Evolutionary conservation across 2,329 filamentous ascomycete genomes (phyloP).

Genomic region (Colletotrichum sp.): DNA sequence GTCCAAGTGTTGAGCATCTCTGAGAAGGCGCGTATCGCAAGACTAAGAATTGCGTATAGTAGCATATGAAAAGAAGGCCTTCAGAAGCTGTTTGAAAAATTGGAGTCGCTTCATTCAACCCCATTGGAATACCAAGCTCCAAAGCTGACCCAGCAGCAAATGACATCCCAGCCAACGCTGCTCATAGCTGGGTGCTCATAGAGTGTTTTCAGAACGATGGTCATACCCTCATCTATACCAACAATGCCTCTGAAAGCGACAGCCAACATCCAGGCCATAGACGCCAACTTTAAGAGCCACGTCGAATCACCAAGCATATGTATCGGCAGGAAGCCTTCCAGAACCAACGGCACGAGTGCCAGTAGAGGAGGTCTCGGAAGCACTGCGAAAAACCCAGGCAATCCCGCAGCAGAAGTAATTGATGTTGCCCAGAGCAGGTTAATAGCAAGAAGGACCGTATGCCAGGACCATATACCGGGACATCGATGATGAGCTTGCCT

Average conservation of each 20-base stretch:
- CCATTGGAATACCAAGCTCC: slow-evolving; percentile 20
- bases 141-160: slow-evolving; percentile 29
- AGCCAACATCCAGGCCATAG: slow-evolving; percentile 15
- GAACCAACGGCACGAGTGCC: slow-evolving; percentile 27
- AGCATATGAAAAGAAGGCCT: no score
- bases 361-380: slow-evolving; percentile 28
- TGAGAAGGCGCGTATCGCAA: no score
- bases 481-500: neutral
- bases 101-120: neutral
- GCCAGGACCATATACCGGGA: slow-evolving; percentile 16
- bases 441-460: slow-evolving; percentile 15
- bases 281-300: neutral
- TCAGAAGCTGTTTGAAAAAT: no score
- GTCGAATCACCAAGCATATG: slow-evolving; percentile 9
- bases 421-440: slow-evolving; percentile 19
- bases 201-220: slow-evolving; percentile 8
- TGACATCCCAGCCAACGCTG: slow-evolving; percentile 31
- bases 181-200: slow-evolving; percentile 30
- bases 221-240: neutral
- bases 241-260: neutral
- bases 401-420: slow-evolving; percentile 16
- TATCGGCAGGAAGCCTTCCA: slow-evolving; percentile 11
- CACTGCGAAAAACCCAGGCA: slow-evolving; percentile 21
- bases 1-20: no score
- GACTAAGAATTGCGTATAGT: no score